Evolutionary conservation across 2,329 filamentous ascomycete species (phyloP).

Genomic region (Neoascochyta sp.): DNA sequence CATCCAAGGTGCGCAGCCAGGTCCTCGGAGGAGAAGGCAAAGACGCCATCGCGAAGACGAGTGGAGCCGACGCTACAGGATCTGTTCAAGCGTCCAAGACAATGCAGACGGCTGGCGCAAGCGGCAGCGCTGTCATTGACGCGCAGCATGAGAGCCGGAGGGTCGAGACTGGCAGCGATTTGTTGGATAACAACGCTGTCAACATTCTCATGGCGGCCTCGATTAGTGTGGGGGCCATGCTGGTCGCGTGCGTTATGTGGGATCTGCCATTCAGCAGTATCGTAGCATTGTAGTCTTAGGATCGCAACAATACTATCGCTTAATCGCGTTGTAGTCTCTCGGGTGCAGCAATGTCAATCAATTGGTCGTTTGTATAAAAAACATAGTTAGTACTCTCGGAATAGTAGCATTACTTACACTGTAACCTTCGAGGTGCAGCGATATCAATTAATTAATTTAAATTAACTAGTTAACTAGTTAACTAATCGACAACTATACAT

Average conservation of each 20-base stretch:
- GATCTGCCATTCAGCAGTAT: slow-evolving; percentile 29
- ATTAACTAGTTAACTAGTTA: no score
- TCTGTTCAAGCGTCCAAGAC: slow-evolving; percentile 28
- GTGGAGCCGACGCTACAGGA: slow-evolving; percentile 16
- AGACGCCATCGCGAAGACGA: slow-evolving; percentile 35
- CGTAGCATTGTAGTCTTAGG: slow-evolving; percentile 8
- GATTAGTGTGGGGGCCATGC: slow-evolving; percentile 79
- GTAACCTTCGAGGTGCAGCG: no score
- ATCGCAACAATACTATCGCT: no score
- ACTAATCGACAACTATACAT: no score
- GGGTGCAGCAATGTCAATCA: no score
- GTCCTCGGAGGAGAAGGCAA: slow-evolving; percentile 43
- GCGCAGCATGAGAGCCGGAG: slow-evolving; percentile 47
- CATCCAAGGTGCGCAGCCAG: slow-evolving; percentile 33
- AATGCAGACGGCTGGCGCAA: slow-evolving; percentile 29
- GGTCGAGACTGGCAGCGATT: slow-evolving; percentile 62
- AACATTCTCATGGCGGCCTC: slow-evolving; percentile 85
- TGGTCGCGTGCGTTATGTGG: slow-evolving; percentile 31
- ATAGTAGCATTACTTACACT: no score
- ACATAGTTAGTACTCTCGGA: no score
- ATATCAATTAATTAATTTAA: no score
- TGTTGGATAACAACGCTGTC: slow-evolving; percentile 93
- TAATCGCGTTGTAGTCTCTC: no score
- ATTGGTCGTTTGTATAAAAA: no score
- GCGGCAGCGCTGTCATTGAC: slow-evolving; percentile 26